Evolutionary conservation across 768 basidiomycete species (phyloP).

Genomic region (Phanerochaete carnosa): DNA sequence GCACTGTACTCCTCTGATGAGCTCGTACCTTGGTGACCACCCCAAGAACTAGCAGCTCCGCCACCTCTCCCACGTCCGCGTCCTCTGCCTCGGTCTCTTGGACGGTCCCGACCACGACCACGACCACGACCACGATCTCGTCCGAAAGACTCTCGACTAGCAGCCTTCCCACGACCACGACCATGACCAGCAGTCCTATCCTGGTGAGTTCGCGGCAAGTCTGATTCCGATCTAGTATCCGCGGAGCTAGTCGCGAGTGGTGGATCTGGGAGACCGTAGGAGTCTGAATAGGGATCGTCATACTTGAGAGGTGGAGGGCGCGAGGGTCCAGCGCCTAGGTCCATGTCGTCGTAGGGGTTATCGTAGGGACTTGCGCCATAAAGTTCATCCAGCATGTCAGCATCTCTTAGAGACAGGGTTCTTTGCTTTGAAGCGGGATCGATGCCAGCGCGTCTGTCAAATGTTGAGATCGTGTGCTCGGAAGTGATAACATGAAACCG

Average conservation of each 20-base stretch:
- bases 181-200: slow-evolving; percentile 13
- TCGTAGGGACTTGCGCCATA: slow-evolving; percentile 61
- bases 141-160: slow-evolving; percentile 3
- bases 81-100: slow-evolving; percentile 28
- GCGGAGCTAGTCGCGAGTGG: background rate
- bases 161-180: slow-evolving; percentile 12
- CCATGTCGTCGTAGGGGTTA: slow-evolving; percentile 61
- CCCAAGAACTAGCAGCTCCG: slow-evolving; percentile 15
- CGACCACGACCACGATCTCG: slow-evolving; percentile 34
- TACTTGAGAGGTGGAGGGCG: slow-evolving; percentile 72
- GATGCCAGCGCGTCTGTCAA: slow-evolving; percentile 13
- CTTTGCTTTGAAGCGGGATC: slow-evolving; percentile 55
- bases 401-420: slow-evolving; percentile 55
- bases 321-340: slow-evolving; percentile 51
- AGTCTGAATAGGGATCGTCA: slow-evolving; percentile 66
- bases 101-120: slow-evolving; percentile 23
- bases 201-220: background rate
- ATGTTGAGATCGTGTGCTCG: background rate
- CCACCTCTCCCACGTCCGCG: slow-evolving; percentile 25
- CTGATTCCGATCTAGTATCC: background rate
- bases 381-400: slow-evolving; percentile 47
- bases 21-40: slow-evolving; percentile 4
- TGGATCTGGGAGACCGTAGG: slow-evolving; percentile 20
- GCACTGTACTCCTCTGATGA: slow-evolving; percentile 29
- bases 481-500: slow-evolving; percentile 21